Base-by-base conservation (phyloP, 2,329 filamentous ascomycete genomes). In the Fonsecaea pugnacius region DNA sequence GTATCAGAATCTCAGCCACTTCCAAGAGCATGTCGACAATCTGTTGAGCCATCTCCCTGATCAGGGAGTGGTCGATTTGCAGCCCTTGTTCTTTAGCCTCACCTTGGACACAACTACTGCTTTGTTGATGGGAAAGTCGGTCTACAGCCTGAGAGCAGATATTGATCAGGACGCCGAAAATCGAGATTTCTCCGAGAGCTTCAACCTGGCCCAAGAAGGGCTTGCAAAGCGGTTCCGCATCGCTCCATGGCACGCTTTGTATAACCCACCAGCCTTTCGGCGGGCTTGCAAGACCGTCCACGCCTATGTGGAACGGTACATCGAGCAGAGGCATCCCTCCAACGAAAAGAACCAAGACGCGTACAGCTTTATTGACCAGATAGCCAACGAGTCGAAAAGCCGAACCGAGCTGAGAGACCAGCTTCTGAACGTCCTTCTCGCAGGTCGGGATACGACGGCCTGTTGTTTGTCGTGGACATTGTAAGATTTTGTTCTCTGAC, bases 381-480 rank as follows among this genome's bases (percentile, higher is more conserved):
- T 58, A n/a, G 55, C 55, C 21, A 14, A n/a, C 4, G 36, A 46
- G 38, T 58, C 52, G 33, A 36, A 27, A 10, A 74, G 84, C 3
- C 81, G 81, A 53, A 72, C 77, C 48, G 77, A 80, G 65, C 52
- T 69, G 14, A 58, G 64, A 54, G 57, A 52, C 43, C 61, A 67
- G 32, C 52, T 69, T 14, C 56, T 96, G 16, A 88, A 89, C 54
- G 85, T 96, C 16, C 84, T 96, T 3, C 84, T 96, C n/a, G 93
- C 93, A 1, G 92, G 91, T 21, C 74, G 78, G 24, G 93, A 97
- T 76, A 96, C 92, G 14, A 96, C 92, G 0, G 92, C 92, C 33
- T 86, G 84, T n/a, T 91, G 90, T 0, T 83, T 97, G 0, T 89
- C 87, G 0, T 96, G 91, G 89, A 83, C 85, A 40, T 82, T 96